Evolutionary conservation across 306 rosid species (phyloP).

Genomic region (Prunus fruticosa): DNA sequence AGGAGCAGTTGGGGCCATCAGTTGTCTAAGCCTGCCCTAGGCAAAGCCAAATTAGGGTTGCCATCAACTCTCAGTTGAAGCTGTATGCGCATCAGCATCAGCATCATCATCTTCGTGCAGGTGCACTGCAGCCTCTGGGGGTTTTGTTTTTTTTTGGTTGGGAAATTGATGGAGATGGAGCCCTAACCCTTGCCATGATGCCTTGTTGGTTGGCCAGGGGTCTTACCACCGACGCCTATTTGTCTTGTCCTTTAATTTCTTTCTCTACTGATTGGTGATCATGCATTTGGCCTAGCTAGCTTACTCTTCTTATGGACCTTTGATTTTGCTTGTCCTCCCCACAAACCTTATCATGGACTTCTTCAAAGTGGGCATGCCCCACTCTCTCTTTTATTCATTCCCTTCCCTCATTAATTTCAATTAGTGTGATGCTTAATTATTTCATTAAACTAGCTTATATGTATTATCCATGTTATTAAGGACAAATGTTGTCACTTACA

Average conservation of each 20-base stretch:
- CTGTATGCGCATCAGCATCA: no score
- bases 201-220: constrained; percentile 40
- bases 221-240: constrained; percentile 39
- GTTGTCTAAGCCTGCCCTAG: constrained; percentile 40
- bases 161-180: background rate
- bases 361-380: constrained; percentile 27
- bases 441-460: background rate
- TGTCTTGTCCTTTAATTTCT: constrained; percentile 5
- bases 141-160: background rate
- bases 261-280: background rate
- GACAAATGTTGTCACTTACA: background rate
- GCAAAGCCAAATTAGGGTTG: constrained; percentile 26
- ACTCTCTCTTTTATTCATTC: background rate
- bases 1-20: constrained; percentile 36
- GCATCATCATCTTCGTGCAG: background rate
- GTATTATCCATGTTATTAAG: background rate
- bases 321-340: constrained; percentile 32
- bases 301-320: constrained; percentile 14
- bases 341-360: constrained; percentile 23
- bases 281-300: background rate
- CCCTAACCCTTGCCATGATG: constrained; percentile 5
- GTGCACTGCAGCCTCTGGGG: background rate
- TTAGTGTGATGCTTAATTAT: constrained; percentile 8
- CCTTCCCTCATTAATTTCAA: background rate
- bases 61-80: constrained; percentile 3